Conservation (phyloP, 2,329 filamentous ascomycete species). For the Daldinia sp. region DNA sequence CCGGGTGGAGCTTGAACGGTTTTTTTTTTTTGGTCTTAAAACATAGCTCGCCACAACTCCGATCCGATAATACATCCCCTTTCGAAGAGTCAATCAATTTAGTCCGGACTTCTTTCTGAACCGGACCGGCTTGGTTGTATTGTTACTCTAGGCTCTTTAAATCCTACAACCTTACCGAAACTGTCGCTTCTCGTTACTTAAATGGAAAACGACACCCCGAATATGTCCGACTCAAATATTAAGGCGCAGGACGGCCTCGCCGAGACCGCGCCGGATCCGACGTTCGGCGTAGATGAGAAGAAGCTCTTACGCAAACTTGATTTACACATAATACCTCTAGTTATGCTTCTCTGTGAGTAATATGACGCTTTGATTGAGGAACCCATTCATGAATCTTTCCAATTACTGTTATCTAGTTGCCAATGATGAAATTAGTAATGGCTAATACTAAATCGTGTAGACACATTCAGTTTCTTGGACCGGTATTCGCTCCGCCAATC, state of each 20-base stretch:
- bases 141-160: not conserved
- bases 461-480: slow-evolving; percentile 81
- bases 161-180: not conserved
- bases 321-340: slow-evolving; percentile 71
- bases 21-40: slow-evolving; percentile 16
- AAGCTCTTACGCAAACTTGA: slow-evolving; percentile 75
- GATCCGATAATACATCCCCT: slow-evolving; percentile 17
- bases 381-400: no score
- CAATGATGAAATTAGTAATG: slow-evolving; percentile 3
- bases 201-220: slow-evolving; percentile 35
- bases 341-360: slow-evolving; percentile 69
- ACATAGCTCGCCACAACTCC: slow-evolving; percentile 7
- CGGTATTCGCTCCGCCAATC: slow-evolving; percentile 59
- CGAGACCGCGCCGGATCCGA: slow-evolving; percentile 29
- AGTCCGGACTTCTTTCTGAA: not conserved
- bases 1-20: slow-evolving; percentile 33
- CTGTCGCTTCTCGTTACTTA: not conserved
- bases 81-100: slow-evolving; percentile 10
- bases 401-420: not conserved
- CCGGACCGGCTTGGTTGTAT: not conserved
- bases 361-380: not conserved
- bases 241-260: slow-evolving; percentile 24
- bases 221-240: slow-evolving; percentile 43
- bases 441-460: slow-evolving; percentile 35
- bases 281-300: slow-evolving; percentile 58